Base-by-base conservation (phyloP, 2,329 filamentous ascomycete genomes). In the Gliomastix tumulicola region DNA sequence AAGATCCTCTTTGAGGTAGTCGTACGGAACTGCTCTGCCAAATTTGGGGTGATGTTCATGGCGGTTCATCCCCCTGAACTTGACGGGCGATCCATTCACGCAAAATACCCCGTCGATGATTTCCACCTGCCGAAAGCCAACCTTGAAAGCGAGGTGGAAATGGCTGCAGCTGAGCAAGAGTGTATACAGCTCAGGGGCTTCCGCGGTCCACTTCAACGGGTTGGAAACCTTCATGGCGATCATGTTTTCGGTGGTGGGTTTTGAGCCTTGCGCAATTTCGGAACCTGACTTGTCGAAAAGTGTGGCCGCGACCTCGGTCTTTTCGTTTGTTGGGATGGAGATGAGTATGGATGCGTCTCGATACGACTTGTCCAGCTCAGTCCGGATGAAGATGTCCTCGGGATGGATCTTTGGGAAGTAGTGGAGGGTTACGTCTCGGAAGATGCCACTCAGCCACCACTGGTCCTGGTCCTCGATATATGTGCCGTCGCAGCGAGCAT, bases 401-500 rank as follows among this genome's bases (percentile, higher is more conserved):
- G 82, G 72, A 19, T 54, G 54, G 13, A 61, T 49, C 16, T 56
- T 53, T 0, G 74, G 70, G 40, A 82, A 74, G 0, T 68, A 66
- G 8, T 82, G 51, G 5, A 84, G 57, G 34, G 73, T 67, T 1
- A 84, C 79, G 47, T 84, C 79, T n/a, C 79, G 68, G 49, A 82
- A 84, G 33, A 83, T 84, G 6, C 71, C 73, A 19, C 71, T 76
- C 9, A 81, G 56, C 71, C 76, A 77, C 78, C 79, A 82, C 50
- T 81, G 76, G 53, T 82, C 76, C 47, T 77, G 76, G 39, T 82
- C 77, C 51, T 84, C 79, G 28, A 83, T 76, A 46, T 82, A 83
- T 0, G 72, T 74, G 7, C 76, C 79, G 46, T 82, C 78, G 10
- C 69, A 82, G 63, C 73, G 82, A 50, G 83, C 76, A 47, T 84